Percentiles rank a stretch among this genome's conserved stretches.
Conservation (phyloP, 2,329 filamentous ascomycete species). For the Epichloe scottii region DNA sequence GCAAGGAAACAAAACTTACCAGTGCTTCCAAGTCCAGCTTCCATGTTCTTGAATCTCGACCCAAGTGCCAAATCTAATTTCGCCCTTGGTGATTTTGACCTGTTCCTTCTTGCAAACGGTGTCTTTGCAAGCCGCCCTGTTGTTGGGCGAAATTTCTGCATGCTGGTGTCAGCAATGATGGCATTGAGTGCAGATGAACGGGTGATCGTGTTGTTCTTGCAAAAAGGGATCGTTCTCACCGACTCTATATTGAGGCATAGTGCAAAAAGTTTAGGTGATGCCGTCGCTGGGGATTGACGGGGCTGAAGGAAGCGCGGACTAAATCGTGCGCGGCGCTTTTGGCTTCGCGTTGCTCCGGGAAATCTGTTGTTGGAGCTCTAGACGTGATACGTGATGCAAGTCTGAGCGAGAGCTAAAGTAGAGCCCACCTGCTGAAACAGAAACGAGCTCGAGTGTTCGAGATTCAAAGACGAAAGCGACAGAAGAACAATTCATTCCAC, state of each 20-base stretch:
- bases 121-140: slow-evolving; percentile 63
- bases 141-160: slow-evolving; percentile 58
- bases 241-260: slow-evolving; percentile 33
- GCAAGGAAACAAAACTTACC: slow-evolving; percentile 40
- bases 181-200: not conserved
- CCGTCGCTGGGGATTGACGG: not conserved
- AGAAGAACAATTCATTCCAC: not conserved
- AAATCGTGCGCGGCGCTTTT: not conserved
- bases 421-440: not conserved
- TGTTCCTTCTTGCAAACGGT: slow-evolving; percentile 56
- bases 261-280: not conserved
- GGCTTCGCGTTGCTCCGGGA: not conserved
- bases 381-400: not conserved
- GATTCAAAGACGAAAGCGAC: no score
- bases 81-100: slow-evolving; percentile 66
- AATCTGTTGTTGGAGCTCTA: no score
- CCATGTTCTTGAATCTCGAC: slow-evolving; percentile 50
- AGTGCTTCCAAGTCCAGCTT: slow-evolving; percentile 72
- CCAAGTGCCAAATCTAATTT: slow-evolving; percentile 65
- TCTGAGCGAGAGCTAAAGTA: not conserved
- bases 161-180: not conserved
- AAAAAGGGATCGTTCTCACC: slow-evolving; percentile 22
- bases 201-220: not conserved
- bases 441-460: not conserved
- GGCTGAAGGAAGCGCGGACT: not conserved